Evolutionary conservation across 2,329 filamentous ascomycete genomes (phyloP).

Genomic region (Drechslerella coelobrocha): DNA sequence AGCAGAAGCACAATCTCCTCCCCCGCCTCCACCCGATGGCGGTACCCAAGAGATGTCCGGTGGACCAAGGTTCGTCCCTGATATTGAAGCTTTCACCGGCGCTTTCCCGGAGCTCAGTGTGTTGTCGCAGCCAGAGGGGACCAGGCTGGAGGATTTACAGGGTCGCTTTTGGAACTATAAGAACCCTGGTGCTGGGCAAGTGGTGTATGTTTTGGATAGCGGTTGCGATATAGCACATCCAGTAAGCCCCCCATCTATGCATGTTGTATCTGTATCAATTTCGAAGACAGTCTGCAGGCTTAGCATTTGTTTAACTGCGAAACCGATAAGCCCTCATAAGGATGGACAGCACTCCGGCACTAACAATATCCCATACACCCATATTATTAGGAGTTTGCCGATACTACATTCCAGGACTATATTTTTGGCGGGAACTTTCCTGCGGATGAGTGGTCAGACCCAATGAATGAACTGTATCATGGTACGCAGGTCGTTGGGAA

Average conservation of each 20-base stretch:
- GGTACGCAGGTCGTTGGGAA: constrained; percentile 12
- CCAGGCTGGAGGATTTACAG: background rate
- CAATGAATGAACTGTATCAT: background rate
- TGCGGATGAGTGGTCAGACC: constrained; percentile 9
- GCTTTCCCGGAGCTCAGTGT: background rate
- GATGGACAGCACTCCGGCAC: too few species aligned
- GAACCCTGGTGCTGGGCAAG: background rate
- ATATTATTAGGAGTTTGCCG: constrained; percentile 10
- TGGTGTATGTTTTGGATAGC: constrained; percentile 13
- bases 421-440: constrained; percentile 15
- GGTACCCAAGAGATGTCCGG: too few species aligned
- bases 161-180: constrained; percentile 20
- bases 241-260: background rate
- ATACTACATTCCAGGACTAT: constrained; percentile 4
- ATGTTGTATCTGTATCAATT: background rate
- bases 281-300: background rate
- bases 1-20: too few species aligned
- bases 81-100: background rate
- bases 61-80: background rate
- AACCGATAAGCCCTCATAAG: background rate
- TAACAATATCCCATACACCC: too few species aligned
- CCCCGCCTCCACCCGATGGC: too few species aligned
- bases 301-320: background rate
- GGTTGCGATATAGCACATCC: constrained; percentile 21
- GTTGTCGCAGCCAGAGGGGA: constrained; percentile 14